These are phyloP conservation scores for Acacia acuminata DNA, from an alignment of 306 rosid genomes.

Conservation along the genomic window DNA sequence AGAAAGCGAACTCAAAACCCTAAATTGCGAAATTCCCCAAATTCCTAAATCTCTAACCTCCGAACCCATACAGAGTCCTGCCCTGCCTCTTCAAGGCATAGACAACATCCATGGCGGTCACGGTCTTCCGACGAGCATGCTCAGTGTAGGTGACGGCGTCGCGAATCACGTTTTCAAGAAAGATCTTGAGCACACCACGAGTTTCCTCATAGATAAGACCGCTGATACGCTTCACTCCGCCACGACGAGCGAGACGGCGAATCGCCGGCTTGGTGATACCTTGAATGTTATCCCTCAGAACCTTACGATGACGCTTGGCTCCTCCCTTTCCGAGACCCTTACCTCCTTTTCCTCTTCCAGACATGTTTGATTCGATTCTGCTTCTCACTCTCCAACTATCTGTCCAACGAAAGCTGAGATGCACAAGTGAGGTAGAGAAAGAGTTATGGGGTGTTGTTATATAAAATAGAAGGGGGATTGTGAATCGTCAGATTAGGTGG, in stretches of 20 bases:
- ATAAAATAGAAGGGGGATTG: background rate
- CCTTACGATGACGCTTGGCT: constrained; percentile 67
- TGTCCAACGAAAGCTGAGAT: background rate
- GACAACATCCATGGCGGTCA: constrained; percentile 66
- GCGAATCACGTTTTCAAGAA: constrained; percentile 57
- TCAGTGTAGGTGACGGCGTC: constrained; percentile 64
- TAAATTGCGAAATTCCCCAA: background rate
- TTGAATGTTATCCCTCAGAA: constrained; percentile 62
- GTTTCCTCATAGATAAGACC: constrained; percentile 64
- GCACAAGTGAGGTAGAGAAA: background rate
- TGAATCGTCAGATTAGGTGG: constrained; percentile 23
- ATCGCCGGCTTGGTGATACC: constrained; percentile 63
- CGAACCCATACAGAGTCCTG: constrained; percentile 60
- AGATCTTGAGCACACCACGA: constrained; percentile 60
- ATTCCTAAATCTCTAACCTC: constrained; percentile 36
- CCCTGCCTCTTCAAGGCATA: constrained; percentile 69
- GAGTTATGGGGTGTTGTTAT: background rate
- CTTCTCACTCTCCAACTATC: background rate
- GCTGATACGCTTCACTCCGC: constrained; percentile 61
- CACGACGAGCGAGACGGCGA: constrained; percentile 62
- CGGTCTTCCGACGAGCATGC: constrained; percentile 66
- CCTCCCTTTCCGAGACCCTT: constrained; percentile 72
- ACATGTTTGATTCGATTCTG: constrained; percentile 29
- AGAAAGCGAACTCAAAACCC: background rate
- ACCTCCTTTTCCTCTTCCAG: constrained; percentile 72